These are phyloP conservation scores for Phycomyces blakesleeanus DNA, from an alignment of 192 early-diverging fungal genomes.

Conservation along the genomic window DNA sequence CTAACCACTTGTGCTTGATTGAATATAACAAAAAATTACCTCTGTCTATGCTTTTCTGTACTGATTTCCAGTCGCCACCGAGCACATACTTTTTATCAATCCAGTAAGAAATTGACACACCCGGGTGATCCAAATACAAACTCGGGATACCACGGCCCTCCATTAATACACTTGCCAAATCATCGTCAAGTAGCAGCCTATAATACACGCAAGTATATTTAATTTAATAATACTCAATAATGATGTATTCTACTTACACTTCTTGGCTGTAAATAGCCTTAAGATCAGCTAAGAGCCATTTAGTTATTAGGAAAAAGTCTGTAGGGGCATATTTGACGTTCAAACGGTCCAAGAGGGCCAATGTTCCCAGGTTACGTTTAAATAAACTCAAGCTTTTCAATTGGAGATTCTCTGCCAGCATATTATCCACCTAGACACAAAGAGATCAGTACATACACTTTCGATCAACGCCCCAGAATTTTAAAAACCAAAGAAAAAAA, in stretches of 20 bases:
- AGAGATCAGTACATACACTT: background rate
- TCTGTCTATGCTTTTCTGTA: constrained; percentile 12
- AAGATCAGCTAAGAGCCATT: constrained; percentile 20
- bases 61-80: constrained; percentile 17
- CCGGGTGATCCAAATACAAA: constrained; percentile 26
- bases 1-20: background rate
- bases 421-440: constrained; percentile 16
- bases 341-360: constrained; percentile 27
- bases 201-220: background rate
- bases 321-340: constrained; percentile 25
- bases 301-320: constrained; percentile 24
- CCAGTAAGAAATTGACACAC: constrained; percentile 30
- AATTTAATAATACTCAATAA: background rate
- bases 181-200: constrained; percentile 15
- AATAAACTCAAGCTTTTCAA: constrained; percentile 7
- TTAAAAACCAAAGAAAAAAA: no score
- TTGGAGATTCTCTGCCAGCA: constrained; percentile 23
- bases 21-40: background rate
- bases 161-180: constrained; percentile 18
- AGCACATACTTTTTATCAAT: constrained; percentile 3
- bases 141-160: constrained; percentile 33
- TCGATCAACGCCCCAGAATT: no score
- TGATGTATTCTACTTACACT: constrained; percentile 19
- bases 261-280: constrained; percentile 22
- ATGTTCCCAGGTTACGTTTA: constrained; percentile 19